Base-by-base conservation (phyloP, 345 rosid genomes). In the Rhizophora mangle region DNA sequence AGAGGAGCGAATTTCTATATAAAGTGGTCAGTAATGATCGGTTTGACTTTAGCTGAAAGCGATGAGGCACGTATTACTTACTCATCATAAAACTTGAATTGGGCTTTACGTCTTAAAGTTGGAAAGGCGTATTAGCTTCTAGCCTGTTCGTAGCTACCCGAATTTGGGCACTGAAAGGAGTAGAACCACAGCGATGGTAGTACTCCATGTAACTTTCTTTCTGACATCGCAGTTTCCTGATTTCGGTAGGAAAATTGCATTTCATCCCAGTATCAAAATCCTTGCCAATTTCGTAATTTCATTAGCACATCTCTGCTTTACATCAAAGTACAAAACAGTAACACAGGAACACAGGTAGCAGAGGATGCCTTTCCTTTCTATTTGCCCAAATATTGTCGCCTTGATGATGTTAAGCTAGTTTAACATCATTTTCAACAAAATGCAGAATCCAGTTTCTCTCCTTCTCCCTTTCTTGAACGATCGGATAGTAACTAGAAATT, bases 21-120 rank as follows among this genome's bases (percentile, higher is more conserved):
- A 43, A 43, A 13, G 16, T 8, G 43, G 8, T 37, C 43, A 8
- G 9, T 37, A 8, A 39, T 39, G 47, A 39, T 43, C 49, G 15
- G 49, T 68, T 68, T 58, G 62, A 56, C 26, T 8, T 24, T 47
- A 57, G 53, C 21, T 26, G 63, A 68, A 68, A 58, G 59, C 32
- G 71, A 68, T 63, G 11, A 6, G 26, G 69, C 69, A 34, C 37
- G 1, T 34, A 13, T 67, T 67, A 56, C 70, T 67, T 67, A 56
- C 70, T 36, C 24, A 7, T 57, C 37, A 36, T 43, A 43, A 43
- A 13, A 11, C 49, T 13, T 43, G 3, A 3, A 11, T 43, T 13
- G 49, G 18, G 49, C 15, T 43, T 43, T 13, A 5, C 18, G 18
- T 43, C 49, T 43, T 15, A 43, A 43, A 43, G 49, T 43, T 11